Base-by-base conservation (phyloP, 2,329 filamentous ascomycete species). In the Diaporthe capsici region DNA sequence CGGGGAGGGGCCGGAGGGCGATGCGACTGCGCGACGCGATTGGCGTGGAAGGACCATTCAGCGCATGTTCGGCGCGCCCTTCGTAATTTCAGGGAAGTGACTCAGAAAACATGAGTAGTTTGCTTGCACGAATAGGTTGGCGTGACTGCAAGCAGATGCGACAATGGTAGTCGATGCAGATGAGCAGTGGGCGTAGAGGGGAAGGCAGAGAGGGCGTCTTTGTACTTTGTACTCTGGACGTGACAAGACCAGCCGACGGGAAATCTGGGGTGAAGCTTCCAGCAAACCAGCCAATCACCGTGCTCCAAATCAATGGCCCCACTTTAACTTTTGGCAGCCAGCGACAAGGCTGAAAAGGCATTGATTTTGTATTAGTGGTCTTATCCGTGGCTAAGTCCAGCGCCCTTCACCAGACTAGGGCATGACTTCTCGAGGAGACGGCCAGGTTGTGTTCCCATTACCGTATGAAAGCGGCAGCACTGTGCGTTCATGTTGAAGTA, bases 11-110 rank as follows among this genome's bases (percentile, higher is more conserved):
- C 44, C 31, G 37, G 15, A 17, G 37, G 34, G 17, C 22, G 44
- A 65, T 73, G 73, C 70, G 70, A 73, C 55, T 34, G 31, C 44
- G 28, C 47, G 61, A 72, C 61, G 34, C 73, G 73, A 55, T 55
- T 55, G 57, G 63, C 15, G 42, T n/a, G 61, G 63, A 31, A 44
- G 22, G 42, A 31, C 58, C 39, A 34, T 28, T 76, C 51, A 75
- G 60, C 51, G 65, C 75, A 76, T 76, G 51, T 39, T 68, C 28
- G 51, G 28, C 37, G 51, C 25, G 42, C 28, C 39, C 25, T 25
- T 49, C 63, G 22, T 6, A n/a, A n/a, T n/a, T 12, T 20, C 20
- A 60, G n/a, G 44, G 8, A 57, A 51, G 3, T 34, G 20, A 12
- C 20, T 34, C 34, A 39, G 12, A 3, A 51, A 42, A 53, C 4